A percentile compares a stretch with the other conserved stretches of the same genome.
These are phyloP conservation scores for Malassezia nana DNA, from an alignment of 1,284 basidiomycete genomes.

Conservation along the genomic window DNA sequence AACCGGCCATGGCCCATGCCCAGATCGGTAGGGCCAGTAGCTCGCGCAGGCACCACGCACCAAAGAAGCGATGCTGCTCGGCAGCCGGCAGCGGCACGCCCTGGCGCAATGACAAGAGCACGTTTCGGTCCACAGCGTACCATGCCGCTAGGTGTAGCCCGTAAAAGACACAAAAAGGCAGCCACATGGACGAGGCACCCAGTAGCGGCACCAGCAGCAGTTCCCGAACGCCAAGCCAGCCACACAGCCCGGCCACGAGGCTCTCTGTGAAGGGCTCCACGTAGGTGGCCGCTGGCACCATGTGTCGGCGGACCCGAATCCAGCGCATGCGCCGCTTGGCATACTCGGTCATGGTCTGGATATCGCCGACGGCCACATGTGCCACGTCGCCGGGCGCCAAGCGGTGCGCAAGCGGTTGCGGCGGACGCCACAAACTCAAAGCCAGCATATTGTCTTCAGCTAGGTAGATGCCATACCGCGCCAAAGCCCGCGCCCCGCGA, in stretches of 20 bases:
- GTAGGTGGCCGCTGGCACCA: slow-evolving; percentile 39
- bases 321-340: slow-evolving; percentile 42
- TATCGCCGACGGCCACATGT: slow-evolving; percentile 42
- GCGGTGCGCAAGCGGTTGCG: slow-evolving; percentile 32
- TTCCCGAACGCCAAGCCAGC: slow-evolving; percentile 24
- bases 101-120: slow-evolving; percentile 19
- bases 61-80: slow-evolving; percentile 18
- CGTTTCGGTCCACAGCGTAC: slow-evolving; percentile 22
- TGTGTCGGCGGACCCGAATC: slow-evolving; percentile 46
- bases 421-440: slow-evolving; percentile 34
- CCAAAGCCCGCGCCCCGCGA: slow-evolving; percentile 27
- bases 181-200: not conserved
- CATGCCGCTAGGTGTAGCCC: slow-evolving; percentile 16
- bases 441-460: slow-evolving; percentile 49
- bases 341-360: slow-evolving; percentile 40
- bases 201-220: slow-evolving; percentile 14
- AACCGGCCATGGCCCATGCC: slow-evolving; percentile 39
- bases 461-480: slow-evolving; percentile 45
- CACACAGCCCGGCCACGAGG: slow-evolving; percentile 35
- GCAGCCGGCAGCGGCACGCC: slow-evolving; percentile 15
- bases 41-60: slow-evolving; percentile 36
- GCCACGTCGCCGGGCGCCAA: slow-evolving; percentile 33
- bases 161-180: slow-evolving; percentile 6
- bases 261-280: slow-evolving; percentile 45
- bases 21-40: slow-evolving; percentile 43